Percentiles rank a stretch among this genome's conserved stretches.
phyloP scores from a whole-genome alignment of 768 basidiomycete genomes.

The Cyclocybe aegerita region DNA sequence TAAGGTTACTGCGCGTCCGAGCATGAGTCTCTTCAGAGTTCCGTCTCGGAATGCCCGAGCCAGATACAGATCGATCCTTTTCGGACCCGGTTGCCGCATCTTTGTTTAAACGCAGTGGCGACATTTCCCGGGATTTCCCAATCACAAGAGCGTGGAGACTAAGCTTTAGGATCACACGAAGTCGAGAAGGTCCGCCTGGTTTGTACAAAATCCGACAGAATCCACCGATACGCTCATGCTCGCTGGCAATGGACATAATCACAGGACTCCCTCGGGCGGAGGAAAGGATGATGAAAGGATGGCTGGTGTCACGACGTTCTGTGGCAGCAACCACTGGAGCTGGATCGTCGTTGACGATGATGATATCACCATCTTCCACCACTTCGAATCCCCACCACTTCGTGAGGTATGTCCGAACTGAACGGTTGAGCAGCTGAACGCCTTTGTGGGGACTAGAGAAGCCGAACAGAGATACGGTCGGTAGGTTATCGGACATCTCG shows the following conservation, averaged over 20 bases:
- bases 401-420: slow-evolving; percentile 64
- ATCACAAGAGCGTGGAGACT: slow-evolving; percentile 58
- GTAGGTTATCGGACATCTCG: slow-evolving; percentile 37
- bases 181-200: slow-evolving; percentile 79
- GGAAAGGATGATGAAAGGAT: slow-evolving; percentile 77
- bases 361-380: slow-evolving; percentile 60
- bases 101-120: slow-evolving; percentile 13
- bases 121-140: slow-evolving; percentile 30
- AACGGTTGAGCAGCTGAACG: slow-evolving; percentile 60
- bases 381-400: slow-evolving; percentile 77
- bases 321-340: slow-evolving; percentile 57
- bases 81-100: slow-evolving; percentile 7
- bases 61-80: slow-evolving; percentile 8
- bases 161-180: slow-evolving; percentile 65
- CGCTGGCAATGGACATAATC: slow-evolving; percentile 60
- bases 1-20: slow-evolving; percentile 8
- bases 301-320: slow-evolving; percentile 50
- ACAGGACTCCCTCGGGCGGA: slow-evolving; percentile 65
- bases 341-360: slow-evolving; percentile 81
- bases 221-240: slow-evolving; percentile 80
- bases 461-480: slow-evolving; percentile 66
- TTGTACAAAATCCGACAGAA: slow-evolving; percentile 90
- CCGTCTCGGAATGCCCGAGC: slow-evolving; percentile 14
- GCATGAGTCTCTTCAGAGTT: slow-evolving; percentile 48
- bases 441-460: slow-evolving; percentile 70